These are phyloP conservation scores for Emmonsia crescens DNA, from an alignment of 2,329 filamentous ascomycete genomes.

Conservation along the genomic window DNA sequence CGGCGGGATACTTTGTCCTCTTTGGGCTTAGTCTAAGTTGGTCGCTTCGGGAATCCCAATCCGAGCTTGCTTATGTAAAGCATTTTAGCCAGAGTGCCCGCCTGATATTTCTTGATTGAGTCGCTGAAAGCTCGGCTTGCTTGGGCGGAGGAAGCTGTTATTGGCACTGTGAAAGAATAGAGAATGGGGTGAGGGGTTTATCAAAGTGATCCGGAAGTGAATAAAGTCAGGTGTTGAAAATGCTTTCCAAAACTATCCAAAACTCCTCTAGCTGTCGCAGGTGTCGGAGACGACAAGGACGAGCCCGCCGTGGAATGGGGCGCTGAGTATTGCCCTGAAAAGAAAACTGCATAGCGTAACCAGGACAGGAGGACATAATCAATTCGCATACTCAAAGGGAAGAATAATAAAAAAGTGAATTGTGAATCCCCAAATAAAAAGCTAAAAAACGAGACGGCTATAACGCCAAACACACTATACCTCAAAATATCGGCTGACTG, in stretches of 20 bases:
- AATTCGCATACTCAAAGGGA: neutral
- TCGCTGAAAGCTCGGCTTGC: neutral
- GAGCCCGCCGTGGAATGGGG: neutral
- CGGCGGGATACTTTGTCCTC: neutral
- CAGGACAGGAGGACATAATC: no score
- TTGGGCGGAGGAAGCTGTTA: neutral
- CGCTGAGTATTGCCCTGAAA: neutral
- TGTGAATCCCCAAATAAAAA: neutral
- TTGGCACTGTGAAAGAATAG: neutral
- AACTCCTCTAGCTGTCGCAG: neutral
- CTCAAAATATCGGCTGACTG: neutral
- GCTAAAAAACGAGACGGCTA: neutral
- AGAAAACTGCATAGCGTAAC: neutral
- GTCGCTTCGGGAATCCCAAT: neutral
- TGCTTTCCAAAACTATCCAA: neutral
- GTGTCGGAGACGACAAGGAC: neutral
- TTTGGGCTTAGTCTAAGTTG: neutral
- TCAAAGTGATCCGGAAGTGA: neutral
- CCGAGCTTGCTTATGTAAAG: neutral
- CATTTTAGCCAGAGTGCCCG: neutral
- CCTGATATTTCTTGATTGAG: neutral
- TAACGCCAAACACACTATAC: constrained; percentile 4
- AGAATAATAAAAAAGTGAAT: neutral
- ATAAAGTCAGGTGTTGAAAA: neutral
- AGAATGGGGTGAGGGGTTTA: neutral